Evolutionary conservation across 2,329 filamentous ascomycete genomes (phyloP).

Genomic region (Colletotrichum sansevieriae): DNA sequence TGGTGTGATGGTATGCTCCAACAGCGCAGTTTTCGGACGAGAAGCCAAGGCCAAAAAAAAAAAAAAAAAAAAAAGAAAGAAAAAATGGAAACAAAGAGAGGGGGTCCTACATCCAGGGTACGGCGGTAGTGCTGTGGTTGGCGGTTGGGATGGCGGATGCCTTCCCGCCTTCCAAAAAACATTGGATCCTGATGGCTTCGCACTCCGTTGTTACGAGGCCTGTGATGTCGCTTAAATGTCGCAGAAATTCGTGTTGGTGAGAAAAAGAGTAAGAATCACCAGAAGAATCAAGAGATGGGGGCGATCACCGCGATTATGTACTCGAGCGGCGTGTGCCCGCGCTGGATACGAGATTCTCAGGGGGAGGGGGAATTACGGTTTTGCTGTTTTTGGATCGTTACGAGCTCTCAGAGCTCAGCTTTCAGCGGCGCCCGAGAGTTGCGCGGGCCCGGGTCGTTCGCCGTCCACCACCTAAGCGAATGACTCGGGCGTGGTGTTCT

Average conservation of each 20-base stretch:
- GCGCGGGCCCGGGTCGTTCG: too few relatives aligned
- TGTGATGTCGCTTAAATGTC: constrained; percentile 1
- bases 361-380: background rate
- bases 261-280: background rate
- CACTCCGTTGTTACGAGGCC: background rate
- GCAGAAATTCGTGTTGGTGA: background rate
- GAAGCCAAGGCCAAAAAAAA: background rate
- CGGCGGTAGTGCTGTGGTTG: background rate
- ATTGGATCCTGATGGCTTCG: background rate
- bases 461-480: background rate
- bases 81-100: background rate
- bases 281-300: background rate
- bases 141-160: constrained; percentile 1
- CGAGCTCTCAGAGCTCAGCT: constrained; percentile 19
- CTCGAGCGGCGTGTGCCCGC: background rate
- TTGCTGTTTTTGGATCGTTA: constrained; percentile 14
- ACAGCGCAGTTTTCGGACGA: constrained; percentile 14
- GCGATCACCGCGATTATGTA: constrained; percentile 34
- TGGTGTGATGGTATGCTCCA: constrained; percentile 13
- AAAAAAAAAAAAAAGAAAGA: too few relatives aligned
- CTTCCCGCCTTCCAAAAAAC: constrained; percentile 4
- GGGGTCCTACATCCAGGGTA: constrained; percentile 5
- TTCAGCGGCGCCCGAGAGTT: background rate
- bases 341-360: constrained; percentile 18
- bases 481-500: background rate